phyloP scores from a whole-genome alignment of 495 filamentous ascomycete species.

The Friedmanniomyces endolithicus region DNA sequence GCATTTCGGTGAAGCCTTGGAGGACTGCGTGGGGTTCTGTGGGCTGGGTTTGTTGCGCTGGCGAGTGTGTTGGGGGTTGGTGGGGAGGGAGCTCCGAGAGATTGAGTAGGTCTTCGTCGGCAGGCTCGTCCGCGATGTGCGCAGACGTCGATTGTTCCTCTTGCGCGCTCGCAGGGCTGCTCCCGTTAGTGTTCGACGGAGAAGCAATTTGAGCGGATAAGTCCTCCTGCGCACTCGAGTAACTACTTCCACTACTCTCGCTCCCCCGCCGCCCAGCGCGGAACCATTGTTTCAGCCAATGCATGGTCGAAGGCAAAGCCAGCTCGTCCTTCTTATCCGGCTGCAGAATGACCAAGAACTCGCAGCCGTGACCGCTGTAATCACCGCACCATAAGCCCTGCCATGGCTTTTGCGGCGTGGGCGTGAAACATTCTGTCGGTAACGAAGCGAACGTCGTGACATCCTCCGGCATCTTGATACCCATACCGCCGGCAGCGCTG shows the following conservation, averaged over 20 bases:
- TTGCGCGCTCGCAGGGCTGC: constrained; percentile 8
- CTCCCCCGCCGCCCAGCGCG: not conserved
- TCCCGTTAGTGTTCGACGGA: no score
- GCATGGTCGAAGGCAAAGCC: constrained; percentile 18
- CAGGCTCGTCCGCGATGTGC: not conserved
- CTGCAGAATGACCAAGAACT: constrained; percentile 73
- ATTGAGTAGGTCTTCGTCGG: not conserved
- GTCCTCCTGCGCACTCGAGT: constrained; percentile 12
- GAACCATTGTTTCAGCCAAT: constrained; percentile 12
- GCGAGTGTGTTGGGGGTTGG: not conserved
- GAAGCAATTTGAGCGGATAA: no score
- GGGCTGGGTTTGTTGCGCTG: not conserved
- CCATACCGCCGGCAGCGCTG: constrained; percentile 5
- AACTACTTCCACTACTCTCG: constrained; percentile 7
- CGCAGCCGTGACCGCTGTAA: constrained; percentile 76
- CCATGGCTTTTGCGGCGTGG: constrained; percentile 65
- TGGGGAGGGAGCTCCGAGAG: not conserved
- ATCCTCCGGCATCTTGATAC: constrained; percentile 44
- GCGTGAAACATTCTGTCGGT: constrained; percentile 56
- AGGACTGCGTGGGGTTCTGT: not conserved
- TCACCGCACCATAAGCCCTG: constrained; percentile 89
- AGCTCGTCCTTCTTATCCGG: constrained; percentile 33
- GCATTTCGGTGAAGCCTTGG: constrained; percentile 1
- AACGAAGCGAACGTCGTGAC: constrained; percentile 68
- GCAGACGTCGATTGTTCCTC: constrained; percentile 1